Evolutionary conservation across 2,329 filamentous ascomycete species (phyloP), one percentile per base, ranked within the genome.

Genomic region (Fusarium longipes): DNA sequence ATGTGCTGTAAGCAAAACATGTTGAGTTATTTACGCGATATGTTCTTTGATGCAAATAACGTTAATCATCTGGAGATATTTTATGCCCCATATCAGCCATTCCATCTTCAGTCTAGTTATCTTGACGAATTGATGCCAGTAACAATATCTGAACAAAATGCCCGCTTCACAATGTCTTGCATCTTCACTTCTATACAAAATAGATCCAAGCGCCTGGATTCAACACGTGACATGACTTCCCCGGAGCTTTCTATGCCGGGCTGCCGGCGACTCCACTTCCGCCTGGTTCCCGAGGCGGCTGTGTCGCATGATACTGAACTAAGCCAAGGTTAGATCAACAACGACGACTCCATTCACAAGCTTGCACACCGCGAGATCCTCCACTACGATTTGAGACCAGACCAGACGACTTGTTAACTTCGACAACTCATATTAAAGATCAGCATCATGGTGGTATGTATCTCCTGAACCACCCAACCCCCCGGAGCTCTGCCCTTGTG

Each of bases 391-490:
- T 15, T 15, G 22, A 30, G 44, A 47, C 24, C 48, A 38, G 22
- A 38, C 32, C 24, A 33, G 35, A 38, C 45, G 44, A 60, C 40
- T 42, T 40, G 45, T 56, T 44, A 52, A 18, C 42, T 22, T 12
- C 17, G 27, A 20, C 4, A 51, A 38, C 38, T 22, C 32, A 25
- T 25, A 18, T n/a, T 39, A 20, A 57, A 50, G 27, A 47, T 35
- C 22, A 17, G 48, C 65, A 77, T 57, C 59, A 78, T 78, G 76
- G 76, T 78, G 71, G 76, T 78, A 76, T 44, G 76, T 76, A 44
- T 47, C 52, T 11, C 45, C 24, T 27, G n/a, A 50, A 36, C 29
- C 22, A 32, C 30, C 49, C 44, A 44, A 35, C 8, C 30, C 49
- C 42, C 29, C 38, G 56, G 48, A 69, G 63, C 71, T 72, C 63